phyloP scores from a whole-genome alignment of 1,139 yeast genomes.

The Spathaspora sp. region DNA sequence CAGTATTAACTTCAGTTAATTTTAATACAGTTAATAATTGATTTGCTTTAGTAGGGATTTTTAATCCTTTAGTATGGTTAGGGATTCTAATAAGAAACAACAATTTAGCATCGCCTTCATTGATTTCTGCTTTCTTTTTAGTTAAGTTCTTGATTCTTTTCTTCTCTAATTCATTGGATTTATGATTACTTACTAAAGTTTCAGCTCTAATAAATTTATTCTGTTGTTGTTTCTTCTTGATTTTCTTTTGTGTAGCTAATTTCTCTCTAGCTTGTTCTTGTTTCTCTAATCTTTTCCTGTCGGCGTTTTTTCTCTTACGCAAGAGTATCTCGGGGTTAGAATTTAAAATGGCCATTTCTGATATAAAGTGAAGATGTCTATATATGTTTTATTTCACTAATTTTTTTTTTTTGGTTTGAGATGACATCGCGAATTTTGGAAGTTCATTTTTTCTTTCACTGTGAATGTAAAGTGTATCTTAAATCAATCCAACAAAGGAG shows the following conservation, averaged over 20 bases:
- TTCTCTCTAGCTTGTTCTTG: constrained; percentile 47
- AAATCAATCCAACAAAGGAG: no score
- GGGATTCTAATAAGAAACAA: constrained; percentile 69
- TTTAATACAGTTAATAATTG: constrained; percentile 59
- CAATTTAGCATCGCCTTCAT: constrained; percentile 46
- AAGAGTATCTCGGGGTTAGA: constrained; percentile 75
- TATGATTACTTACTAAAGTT: constrained; percentile 62
- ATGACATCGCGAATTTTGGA: constrained; percentile 17
- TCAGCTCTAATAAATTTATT: constrained; percentile 70
- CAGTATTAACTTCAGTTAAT: constrained; percentile 59
- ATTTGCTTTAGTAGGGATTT: constrained; percentile 64
- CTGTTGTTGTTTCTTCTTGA: constrained; percentile 32
- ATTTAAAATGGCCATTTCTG: constrained; percentile 52
- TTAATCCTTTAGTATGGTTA: constrained; percentile 52
- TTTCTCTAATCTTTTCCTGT: constrained; percentile 64
- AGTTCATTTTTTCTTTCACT: constrained; percentile 4
- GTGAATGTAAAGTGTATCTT: not conserved
- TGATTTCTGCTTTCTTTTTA: constrained; percentile 40
- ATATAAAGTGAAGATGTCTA: not conserved
- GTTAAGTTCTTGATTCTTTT: constrained; percentile 65
- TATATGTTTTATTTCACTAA: not conserved
- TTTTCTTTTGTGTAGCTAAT: constrained; percentile 33
- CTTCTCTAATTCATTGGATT: constrained; percentile 63
- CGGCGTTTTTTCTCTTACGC: constrained; percentile 76
- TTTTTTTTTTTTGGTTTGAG: constrained; percentile 12